A percentile compares a stretch with the other conserved stretches of the same genome.
Evolutionary conservation across 495 filamentous ascomycete species (phyloP).

Genomic region (Penicillium silybi): DNA sequence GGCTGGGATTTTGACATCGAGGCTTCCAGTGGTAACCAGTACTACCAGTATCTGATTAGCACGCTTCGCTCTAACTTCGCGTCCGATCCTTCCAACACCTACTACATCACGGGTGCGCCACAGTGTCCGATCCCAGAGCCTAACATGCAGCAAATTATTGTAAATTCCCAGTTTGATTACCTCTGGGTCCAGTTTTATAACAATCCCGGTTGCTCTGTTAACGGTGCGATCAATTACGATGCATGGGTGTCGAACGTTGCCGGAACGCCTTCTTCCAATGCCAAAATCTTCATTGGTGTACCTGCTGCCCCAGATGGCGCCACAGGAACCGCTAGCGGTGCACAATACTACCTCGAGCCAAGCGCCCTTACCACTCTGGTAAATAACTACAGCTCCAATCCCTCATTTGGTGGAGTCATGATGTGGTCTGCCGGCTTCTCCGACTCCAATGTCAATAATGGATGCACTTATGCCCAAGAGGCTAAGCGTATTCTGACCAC

Average conservation of each 20-base stretch:
- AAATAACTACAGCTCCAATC: constrained; percentile 24
- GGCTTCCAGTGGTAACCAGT: constrained; percentile 22
- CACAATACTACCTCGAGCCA: constrained; percentile 41
- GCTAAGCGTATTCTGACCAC: constrained; percentile 27
- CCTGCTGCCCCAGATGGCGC: constrained; percentile 38
- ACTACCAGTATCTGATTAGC: constrained; percentile 43
- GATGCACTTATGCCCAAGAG: constrained; percentile 42
- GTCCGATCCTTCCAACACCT: constrained; percentile 39
- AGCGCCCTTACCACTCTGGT: constrained; percentile 30
- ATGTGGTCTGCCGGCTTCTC: constrained; percentile 51
- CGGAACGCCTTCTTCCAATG: constrained; percentile 30
- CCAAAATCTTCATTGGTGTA: constrained; percentile 49
- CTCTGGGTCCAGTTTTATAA: constrained; percentile 50
- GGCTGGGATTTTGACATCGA: constrained; percentile 57
- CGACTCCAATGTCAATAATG: constrained; percentile 37
- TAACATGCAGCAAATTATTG: constrained; percentile 42
- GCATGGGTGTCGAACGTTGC: constrained; percentile 43
- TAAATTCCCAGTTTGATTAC: constrained; percentile 30
- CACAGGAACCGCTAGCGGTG: constrained; percentile 35
- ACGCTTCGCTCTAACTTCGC: constrained; percentile 45
- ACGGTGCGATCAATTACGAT: constrained; percentile 32
- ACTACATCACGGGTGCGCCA: constrained; percentile 56
- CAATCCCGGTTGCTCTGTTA: constrained; percentile 30
- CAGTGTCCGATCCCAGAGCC: constrained; percentile 54
- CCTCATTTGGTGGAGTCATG: constrained; percentile 51